Conservation (phyloP, 352 stramenopile genomes). For the Pythium diclinum region DNA sequence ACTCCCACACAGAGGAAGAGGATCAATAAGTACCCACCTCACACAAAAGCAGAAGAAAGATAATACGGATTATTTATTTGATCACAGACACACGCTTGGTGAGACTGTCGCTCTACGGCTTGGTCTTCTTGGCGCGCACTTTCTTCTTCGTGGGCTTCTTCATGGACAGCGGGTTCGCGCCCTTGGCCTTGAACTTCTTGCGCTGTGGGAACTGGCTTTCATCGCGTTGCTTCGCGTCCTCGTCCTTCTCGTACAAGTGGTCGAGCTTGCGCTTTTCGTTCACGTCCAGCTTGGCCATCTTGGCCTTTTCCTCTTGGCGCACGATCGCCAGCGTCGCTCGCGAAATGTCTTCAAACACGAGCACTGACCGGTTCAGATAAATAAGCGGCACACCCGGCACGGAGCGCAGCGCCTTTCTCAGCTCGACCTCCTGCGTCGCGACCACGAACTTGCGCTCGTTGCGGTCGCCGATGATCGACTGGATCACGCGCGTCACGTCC, state of each 20-base stretch:
- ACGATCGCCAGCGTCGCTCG: conserved; percentile 75
- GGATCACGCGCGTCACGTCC: conserved; percentile 57
- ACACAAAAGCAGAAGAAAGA: not conserved
- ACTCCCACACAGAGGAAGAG: not conserved
- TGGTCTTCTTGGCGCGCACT: conserved; percentile 74
- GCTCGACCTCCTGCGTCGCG: conserved; percentile 80
- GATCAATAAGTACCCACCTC: not conserved
- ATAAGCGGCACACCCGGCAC: conserved; percentile 79
- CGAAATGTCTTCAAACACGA: conserved; percentile 87
- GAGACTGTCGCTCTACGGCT: conserved; percentile 19
- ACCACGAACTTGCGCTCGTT: conserved; percentile 84
- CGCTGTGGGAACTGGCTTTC: conserved; percentile 28
- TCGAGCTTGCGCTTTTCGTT: conserved; percentile 81
- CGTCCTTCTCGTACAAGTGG: conserved; percentile 29
- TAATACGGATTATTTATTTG: conserved; percentile 4
- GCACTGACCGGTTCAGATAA: conserved; percentile 84
- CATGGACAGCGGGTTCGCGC: conserved; percentile 68
- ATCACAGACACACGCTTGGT: not conserved
- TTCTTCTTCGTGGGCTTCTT: conserved; percentile 83
- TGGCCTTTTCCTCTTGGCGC: conserved; percentile 71
- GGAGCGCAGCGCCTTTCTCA: conserved; percentile 64
- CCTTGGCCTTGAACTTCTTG: conserved; percentile 60
- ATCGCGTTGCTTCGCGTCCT: conserved; percentile 1
- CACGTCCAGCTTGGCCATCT: conserved; percentile 61
- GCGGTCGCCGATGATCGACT: conserved; percentile 56